phyloP scores from a whole-genome alignment of 768 basidiomycete species.

The Botryobasidium botryosum region DNA sequence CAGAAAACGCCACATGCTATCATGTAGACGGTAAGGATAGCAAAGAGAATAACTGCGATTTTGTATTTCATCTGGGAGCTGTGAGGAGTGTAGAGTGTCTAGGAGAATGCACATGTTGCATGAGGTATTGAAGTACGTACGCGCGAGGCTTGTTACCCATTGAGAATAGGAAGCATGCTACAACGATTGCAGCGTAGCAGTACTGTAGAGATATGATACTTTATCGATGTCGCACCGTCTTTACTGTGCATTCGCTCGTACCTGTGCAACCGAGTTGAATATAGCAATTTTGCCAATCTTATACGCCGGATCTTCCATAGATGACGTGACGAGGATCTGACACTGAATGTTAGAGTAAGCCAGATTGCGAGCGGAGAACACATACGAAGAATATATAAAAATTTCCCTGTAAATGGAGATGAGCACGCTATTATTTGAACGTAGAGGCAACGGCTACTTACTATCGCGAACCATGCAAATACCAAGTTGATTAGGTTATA shows the following conservation, averaged over 20 bases:
- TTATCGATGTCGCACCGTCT: not conserved
- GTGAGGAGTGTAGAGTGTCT: no score
- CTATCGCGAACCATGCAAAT: conserved; percentile 88
- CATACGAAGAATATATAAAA: conserved; percentile 88
- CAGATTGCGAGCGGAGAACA: conserved; percentile 4
- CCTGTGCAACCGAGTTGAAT: conserved; percentile 63
- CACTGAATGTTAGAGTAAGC: not conserved
- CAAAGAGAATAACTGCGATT: conserved; percentile 52
- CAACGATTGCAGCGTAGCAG: conserved; percentile 63
- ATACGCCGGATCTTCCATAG: conserved; percentile 62
- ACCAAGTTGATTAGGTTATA: conserved; percentile 79
- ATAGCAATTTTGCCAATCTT: conserved; percentile 44
- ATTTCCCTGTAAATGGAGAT: conserved; percentile 46
- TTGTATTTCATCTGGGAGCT: conserved; percentile 81
- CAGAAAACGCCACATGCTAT: conserved; percentile 69
- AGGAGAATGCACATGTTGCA: no score
- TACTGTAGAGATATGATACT: conserved; percentile 32
- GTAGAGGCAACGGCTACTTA: conserved; percentile 24
- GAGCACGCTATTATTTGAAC: not conserved
- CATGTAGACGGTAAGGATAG: conserved; percentile 69
- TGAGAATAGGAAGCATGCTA: conserved; percentile 83
- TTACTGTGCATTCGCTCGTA: conserved; percentile 23
- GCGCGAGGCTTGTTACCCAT: conserved; percentile 91
- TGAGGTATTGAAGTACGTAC: conserved; percentile 25
- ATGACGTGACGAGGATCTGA: conserved; percentile 75